Conservation (phyloP, 108 stramenopile species). For the Nitzschia sp. region DNA sequence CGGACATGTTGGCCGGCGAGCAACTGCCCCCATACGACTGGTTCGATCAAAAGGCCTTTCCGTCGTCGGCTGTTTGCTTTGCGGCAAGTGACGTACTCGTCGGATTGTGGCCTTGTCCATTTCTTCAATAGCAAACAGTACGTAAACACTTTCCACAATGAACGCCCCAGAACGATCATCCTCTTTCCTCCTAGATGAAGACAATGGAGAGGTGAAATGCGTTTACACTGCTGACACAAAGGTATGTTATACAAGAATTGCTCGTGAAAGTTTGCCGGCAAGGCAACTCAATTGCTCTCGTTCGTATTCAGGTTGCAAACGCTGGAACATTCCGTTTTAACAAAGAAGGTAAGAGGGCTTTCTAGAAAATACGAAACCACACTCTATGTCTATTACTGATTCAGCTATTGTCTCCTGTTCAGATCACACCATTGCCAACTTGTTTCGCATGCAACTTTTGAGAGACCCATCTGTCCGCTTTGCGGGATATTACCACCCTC, state of each 20-base stretch:
- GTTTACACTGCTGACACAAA: constrained; percentile 87
- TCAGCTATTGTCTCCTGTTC: background rate
- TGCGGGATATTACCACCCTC: constrained; percentile 93
- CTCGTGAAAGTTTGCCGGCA: background rate
- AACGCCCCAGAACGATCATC: constrained; percentile 84
- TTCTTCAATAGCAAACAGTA: background rate
- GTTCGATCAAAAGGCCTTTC: background rate
- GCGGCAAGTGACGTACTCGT: background rate
- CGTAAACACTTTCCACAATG: constrained; percentile 39
- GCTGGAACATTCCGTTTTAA: constrained; percentile 95
- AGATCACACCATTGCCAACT: constrained; percentile 94
- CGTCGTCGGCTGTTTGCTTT: too few relatives aligned
- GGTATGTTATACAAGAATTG: constrained; percentile 34
- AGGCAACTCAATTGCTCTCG: background rate
- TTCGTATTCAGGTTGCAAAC: constrained; percentile 47
- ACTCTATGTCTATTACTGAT: background rate
- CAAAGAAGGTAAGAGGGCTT: constrained; percentile 64
- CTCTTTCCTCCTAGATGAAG: constrained; percentile 84
- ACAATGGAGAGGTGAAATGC: constrained; percentile 75
- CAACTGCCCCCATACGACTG: background rate
- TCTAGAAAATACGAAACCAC: too few relatives aligned
- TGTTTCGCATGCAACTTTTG: constrained; percentile 93
- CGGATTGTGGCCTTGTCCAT: background rate
- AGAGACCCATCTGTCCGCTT: constrained; percentile 85
- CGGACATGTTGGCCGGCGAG: background rate